These are phyloP conservation scores for Phytophthora europaea DNA, from an alignment of 352 stramenopile genomes.

Conservation along the genomic window DNA sequence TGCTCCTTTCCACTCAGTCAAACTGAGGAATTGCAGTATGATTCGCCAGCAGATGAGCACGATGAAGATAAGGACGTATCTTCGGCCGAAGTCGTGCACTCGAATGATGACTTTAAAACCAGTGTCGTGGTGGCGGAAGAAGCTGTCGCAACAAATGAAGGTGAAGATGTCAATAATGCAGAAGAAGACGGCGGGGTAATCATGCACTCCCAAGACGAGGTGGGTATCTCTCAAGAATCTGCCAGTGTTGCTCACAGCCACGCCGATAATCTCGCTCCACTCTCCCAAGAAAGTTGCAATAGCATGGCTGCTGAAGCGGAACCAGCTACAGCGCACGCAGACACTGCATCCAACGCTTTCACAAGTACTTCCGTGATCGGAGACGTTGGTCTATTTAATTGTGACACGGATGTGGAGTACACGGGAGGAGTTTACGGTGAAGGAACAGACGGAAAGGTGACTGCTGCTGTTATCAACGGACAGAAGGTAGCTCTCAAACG, in stretches of 20 bases:
- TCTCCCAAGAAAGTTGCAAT: conserved; percentile 43
- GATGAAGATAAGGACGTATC: conserved; percentile 14
- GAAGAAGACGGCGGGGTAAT: conserved; percentile 14
- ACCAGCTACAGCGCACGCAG: conserved; percentile 1
- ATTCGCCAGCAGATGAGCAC: conserved; percentile 25
- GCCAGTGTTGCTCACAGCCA: conserved; percentile 17
- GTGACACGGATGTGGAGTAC: conserved; percentile 82
- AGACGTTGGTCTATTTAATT: conserved; percentile 89
- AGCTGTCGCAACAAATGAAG: not conserved
- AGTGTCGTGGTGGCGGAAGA: conserved; percentile 23
- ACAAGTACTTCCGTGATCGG: conserved; percentile 87
- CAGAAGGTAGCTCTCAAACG: conserved; percentile 89
- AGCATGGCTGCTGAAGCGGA: conserved; percentile 18
- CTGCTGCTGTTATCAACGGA: conserved; percentile 75
- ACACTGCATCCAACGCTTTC: conserved; percentile 46
- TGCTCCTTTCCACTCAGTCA: conserved; percentile 43
- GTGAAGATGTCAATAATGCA: conserved; percentile 5
- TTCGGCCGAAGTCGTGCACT: conserved; percentile 1
- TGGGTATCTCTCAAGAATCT: conserved; percentile 37
- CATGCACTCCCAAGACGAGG: conserved; percentile 20
- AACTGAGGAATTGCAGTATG: conserved; percentile 47
- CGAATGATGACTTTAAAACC: not conserved
- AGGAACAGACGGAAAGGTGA: conserved; percentile 87
- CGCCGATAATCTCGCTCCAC: conserved; percentile 29
- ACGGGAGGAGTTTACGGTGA: conserved; percentile 86